phyloP scores from a whole-genome alignment of 2,329 filamentous ascomycete species.

The Fusarium succisae region DNA sequence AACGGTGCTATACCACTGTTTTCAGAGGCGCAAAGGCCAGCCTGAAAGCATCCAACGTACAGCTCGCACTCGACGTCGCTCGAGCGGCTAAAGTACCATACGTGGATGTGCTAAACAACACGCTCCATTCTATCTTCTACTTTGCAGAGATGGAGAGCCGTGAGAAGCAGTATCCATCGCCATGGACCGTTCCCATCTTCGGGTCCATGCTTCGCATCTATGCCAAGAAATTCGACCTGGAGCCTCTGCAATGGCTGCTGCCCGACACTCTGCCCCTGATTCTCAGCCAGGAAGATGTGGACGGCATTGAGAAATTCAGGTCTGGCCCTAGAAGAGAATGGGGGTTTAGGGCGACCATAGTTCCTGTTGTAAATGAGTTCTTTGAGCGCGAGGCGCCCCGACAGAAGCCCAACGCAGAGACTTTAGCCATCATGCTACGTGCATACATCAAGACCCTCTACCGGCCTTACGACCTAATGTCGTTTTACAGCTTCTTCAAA shows the following conservation, averaged over 20 bases:
- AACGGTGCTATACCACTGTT: slow-evolving; percentile 73
- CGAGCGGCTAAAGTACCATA: slow-evolving; percentile 59
- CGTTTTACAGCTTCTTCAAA: slow-evolving; percentile 60
- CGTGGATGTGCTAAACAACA: slow-evolving; percentile 49
- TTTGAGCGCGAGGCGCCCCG: slow-evolving; percentile 41
- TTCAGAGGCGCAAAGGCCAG: slow-evolving; percentile 74
- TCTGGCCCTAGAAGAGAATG: slow-evolving; percentile 36
- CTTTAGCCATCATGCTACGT: slow-evolving; percentile 58
- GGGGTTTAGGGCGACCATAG: slow-evolving; percentile 45
- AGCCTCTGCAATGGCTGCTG: slow-evolving; percentile 54
- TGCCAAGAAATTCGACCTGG: slow-evolving; percentile 57
- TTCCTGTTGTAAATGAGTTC: slow-evolving; percentile 47
- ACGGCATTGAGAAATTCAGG: slow-evolving; percentile 38
- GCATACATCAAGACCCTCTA: slow-evolving; percentile 56
- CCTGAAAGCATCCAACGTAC: slow-evolving; percentile 63
- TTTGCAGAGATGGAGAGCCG: slow-evolving; percentile 54
- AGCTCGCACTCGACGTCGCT: slow-evolving; percentile 48
- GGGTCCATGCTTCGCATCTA: slow-evolving; percentile 60
- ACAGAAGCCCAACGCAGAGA: slow-evolving; percentile 51
- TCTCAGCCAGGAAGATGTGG: slow-evolving; percentile 34
- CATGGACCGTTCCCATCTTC: slow-evolving; percentile 53
- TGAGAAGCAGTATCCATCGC: slow-evolving; percentile 41
- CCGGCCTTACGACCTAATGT: slow-evolving; percentile 52
- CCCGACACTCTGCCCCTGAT: slow-evolving; percentile 49
- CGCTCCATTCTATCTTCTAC: slow-evolving; percentile 60